phyloP scores from a whole-genome alignment of 768 basidiomycete genomes.

The Daedaleopsis nitida region DNA sequence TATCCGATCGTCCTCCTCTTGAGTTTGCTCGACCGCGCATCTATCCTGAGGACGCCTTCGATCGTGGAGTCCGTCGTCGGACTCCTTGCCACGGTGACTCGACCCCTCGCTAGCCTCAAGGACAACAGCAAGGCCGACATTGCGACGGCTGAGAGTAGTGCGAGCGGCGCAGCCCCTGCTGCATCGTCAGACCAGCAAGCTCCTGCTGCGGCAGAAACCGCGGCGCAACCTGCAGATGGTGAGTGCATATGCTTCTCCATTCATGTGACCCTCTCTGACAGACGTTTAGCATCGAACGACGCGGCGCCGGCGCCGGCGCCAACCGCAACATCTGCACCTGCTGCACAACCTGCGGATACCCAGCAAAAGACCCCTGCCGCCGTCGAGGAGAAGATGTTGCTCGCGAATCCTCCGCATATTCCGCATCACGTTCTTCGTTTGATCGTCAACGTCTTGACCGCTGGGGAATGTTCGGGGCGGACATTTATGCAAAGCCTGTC shows the following conservation, averaged over 20 bases:
- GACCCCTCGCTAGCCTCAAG: slow-evolving; percentile 61
- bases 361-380: slow-evolving; percentile 29
- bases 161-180: background rate
- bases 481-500: slow-evolving; percentile 95
- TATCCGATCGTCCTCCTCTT: slow-evolving; percentile 92
- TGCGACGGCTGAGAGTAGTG: slow-evolving; percentile 33
- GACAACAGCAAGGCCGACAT: slow-evolving; percentile 53
- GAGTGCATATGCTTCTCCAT: background rate
- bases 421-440: slow-evolving; percentile 83
- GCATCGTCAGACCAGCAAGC: background rate
- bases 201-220: background rate
- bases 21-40: slow-evolving; percentile 83
- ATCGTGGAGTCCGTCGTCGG: slow-evolving; percentile 93
- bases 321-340: slow-evolving; percentile 13
- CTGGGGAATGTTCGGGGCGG: slow-evolving; percentile 92
- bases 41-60: slow-evolving; percentile 81
- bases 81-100: slow-evolving; percentile 85
- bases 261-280: background rate
- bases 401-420: slow-evolving; percentile 80
- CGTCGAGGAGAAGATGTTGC: slow-evolving; percentile 46
- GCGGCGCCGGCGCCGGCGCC: slow-evolving; percentile 6
- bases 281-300: background rate
- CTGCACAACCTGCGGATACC: slow-evolving; percentile 13
- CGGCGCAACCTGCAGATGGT: slow-evolving; percentile 6
- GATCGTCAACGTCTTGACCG: slow-evolving; percentile 96